A percentile compares a stretch with the other conserved stretches of the same genome.
Evolutionary conservation across 148 eudicot species (phyloP).

Genomic region (Pharnaceum exiguum): DNA sequence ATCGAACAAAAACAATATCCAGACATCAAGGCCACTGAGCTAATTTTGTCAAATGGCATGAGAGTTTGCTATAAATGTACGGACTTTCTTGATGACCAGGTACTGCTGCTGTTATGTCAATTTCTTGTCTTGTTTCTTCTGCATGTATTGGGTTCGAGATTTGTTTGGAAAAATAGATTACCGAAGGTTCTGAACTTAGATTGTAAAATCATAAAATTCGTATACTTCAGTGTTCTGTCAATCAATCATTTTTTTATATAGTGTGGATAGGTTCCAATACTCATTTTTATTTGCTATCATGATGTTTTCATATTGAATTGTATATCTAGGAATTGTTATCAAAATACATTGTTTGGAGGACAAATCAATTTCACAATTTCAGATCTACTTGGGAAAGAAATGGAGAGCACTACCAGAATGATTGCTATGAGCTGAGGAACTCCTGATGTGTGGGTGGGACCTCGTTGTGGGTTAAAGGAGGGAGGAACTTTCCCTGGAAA

Average conservation of each 20-base stretch:
- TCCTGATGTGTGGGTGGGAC: no score
- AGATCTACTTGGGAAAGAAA: no score
- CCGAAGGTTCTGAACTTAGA: not conserved
- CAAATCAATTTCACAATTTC: not conserved
- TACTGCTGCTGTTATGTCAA: conserved; percentile 14
- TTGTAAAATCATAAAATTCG: no score
- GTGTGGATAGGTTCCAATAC: not conserved
- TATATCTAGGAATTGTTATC: not conserved
- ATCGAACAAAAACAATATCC: conserved; percentile 54
- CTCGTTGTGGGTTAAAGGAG: no score
- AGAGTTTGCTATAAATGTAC: conserved; percentile 85
- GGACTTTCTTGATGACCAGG: conserved; percentile 91
- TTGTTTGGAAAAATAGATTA: no score
- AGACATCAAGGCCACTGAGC: conserved; percentile 64
- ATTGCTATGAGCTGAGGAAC: no score
- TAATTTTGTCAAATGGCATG: conserved; percentile 81
- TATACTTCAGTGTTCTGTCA: not conserved
- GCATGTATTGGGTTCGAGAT: not conserved
- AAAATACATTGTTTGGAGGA: no score
- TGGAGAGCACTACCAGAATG: no score
- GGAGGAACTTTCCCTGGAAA: no score
- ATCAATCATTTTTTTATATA: not conserved
- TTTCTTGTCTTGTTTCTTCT: not conserved
- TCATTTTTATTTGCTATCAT: not conserved
- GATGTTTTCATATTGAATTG: not conserved